Conservation (phyloP, 352 stramenopile genomes). For the Hyaloperonospora brassicae region DNA sequence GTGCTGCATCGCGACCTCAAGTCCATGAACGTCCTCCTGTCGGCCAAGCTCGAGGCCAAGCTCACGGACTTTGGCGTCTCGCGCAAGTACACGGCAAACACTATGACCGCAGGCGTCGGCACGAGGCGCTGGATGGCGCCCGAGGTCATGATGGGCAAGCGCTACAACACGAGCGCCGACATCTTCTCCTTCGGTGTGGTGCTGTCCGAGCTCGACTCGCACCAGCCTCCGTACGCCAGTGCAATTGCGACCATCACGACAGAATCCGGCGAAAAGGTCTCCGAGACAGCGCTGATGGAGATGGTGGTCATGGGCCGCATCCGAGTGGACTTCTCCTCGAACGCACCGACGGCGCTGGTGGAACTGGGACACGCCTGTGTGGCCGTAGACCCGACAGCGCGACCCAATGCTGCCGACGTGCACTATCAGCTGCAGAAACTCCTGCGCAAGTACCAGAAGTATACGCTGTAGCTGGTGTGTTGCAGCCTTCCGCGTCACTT, state of each 20-base stretch:
- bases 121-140: slow-evolving; percentile 42
- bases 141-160: slow-evolving; percentile 42
- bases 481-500: slow-evolving; percentile 24
- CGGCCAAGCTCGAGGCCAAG: slow-evolving; percentile 29
- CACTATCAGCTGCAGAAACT: slow-evolving; percentile 30
- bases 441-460: slow-evolving; percentile 25
- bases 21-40: slow-evolving; percentile 50
- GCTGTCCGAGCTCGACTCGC: slow-evolving; percentile 31
- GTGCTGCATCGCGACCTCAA: slow-evolving; percentile 52
- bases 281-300: slow-evolving; percentile 27
- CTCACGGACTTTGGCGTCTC: slow-evolving; percentile 53
- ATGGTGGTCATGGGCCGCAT: slow-evolving; percentile 25
- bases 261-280: slow-evolving; percentile 14
- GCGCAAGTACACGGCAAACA: slow-evolving; percentile 30
- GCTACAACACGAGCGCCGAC: slow-evolving; percentile 37
- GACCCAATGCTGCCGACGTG: slow-evolving; percentile 23
- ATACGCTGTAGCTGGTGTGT: slow-evolving; percentile 38
- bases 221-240: slow-evolving; percentile 36
- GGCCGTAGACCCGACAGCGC: slow-evolving; percentile 16
- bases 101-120: slow-evolving; percentile 38
- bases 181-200: slow-evolving; percentile 42
- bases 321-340: slow-evolving; percentile 25
- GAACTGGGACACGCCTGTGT: slow-evolving; percentile 26
- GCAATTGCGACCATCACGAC: slow-evolving; percentile 9
- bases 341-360: slow-evolving; percentile 14